Evolutionary conservation across 441 rosid species (phyloP).

Genomic region (Melastoma candidum): DNA sequence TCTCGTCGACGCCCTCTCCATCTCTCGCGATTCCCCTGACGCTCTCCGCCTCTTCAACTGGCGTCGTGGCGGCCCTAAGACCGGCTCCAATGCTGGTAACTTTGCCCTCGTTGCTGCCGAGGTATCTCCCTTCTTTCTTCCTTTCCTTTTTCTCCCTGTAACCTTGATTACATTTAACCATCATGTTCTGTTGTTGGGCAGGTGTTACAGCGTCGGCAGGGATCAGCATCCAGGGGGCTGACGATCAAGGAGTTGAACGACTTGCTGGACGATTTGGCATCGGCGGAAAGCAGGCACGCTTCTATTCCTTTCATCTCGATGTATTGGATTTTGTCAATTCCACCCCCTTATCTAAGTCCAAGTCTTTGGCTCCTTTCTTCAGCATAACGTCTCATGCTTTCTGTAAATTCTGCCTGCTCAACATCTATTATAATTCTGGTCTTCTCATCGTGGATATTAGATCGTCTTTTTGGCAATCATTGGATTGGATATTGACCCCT

Average conservation of each 20-base stretch:
- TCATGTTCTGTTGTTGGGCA: conserved; percentile 8
- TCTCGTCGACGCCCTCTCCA: conserved; percentile 78
- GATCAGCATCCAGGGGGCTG: conserved; percentile 68
- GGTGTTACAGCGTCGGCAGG: conserved; percentile 85
- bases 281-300: conserved; percentile 57
- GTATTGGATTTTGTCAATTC: background rate
- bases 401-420: too few species aligned
- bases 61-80: conserved; percentile 83
- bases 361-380: background rate
- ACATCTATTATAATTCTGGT: too few species aligned
- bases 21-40: conserved; percentile 76
- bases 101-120: conserved; percentile 76
- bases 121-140: conserved; percentile 21
- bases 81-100: conserved; percentile 78
- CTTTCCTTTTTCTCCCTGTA: background rate
- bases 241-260: conserved; percentile 65
- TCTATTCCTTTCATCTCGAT: background rate
- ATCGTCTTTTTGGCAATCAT: too few species aligned
- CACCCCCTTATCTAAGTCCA: background rate
- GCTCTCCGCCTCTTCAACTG: conserved; percentile 86
- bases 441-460: too few species aligned
- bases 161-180: background rate
- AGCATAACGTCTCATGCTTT: too few species aligned
- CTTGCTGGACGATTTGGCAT: conserved; percentile 73
- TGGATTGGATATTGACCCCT: too few species aligned